Base-by-base conservation (phyloP, 352 stramenopile species). In the Nothophytophthora sp. region DNA sequence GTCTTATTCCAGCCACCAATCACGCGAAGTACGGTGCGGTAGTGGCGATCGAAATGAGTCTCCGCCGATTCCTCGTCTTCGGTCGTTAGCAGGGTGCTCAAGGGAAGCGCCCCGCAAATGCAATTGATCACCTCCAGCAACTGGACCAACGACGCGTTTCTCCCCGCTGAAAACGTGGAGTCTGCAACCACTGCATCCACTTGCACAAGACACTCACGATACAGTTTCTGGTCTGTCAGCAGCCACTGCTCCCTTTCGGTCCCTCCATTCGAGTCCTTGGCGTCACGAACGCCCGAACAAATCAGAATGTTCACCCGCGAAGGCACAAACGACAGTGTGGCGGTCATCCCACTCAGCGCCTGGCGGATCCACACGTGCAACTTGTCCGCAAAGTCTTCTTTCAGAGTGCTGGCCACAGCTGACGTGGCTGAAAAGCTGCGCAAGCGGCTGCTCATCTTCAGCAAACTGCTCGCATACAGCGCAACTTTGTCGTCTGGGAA, bases 111-210 rank as follows among this genome's bases (percentile, higher is more conserved):
- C 18, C 70, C 59, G 22, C 67, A 85, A 13, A 90, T 48, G 7
- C 65, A 64, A 47, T 77, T 59, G 50, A 83, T 73, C 16, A 68
- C 59, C 40, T 69, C 68, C 13, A 88, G 42, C 13, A 84, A 61
- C 2, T 61, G 49, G 8, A 34, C 29, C 41, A 72, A 49, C 6
- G 56, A 71, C 29, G 32, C 15, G 34, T 63, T 67, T 20, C 66
- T 69, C 16, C 20, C 24, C 24, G 46, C 13, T 11, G 52, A 58
- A 55, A 69, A 57, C 12, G 30, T 45, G 7, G 65, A 23, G 5
- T 65, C 57, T 5, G 33, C 37, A 13, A 65, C 23, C 9, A 76
- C 35, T 12, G 15, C 35, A 43, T 74, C 48, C n/a, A 82, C 38
- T 28, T 78, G 58, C 10, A 58, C 41, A 15, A 86, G 29, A 25